These are phyloP conservation scores for Peribolospora kevripleyi DNA, from an alignment of 768 basidiomycete species.

Conservation along the genomic window DNA sequence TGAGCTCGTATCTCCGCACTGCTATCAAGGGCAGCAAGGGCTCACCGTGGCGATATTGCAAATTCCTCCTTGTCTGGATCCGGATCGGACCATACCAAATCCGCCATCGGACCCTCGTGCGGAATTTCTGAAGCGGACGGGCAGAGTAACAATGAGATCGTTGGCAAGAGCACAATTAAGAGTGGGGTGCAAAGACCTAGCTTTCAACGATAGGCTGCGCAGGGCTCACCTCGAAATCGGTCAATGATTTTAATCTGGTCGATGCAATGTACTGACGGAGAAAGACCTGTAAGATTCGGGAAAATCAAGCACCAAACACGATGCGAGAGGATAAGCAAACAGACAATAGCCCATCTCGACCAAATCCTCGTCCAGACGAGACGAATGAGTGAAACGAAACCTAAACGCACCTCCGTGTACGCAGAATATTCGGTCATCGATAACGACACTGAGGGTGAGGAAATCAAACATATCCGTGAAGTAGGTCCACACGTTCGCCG, in stretches of 20 bases:
- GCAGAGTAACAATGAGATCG: constrained; percentile 4
- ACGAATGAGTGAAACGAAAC: not conserved
- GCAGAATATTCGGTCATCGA: constrained; percentile 97
- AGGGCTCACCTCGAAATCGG: constrained; percentile 60
- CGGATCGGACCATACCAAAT: constrained; percentile 98
- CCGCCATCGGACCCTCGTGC: constrained; percentile 98
- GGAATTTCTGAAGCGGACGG: constrained; percentile 52
- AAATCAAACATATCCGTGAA: constrained; percentile 99
- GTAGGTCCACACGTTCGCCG: constrained; percentile 91
- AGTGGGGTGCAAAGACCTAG: too few relatives aligned
- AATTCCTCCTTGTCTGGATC: constrained; percentile 99
- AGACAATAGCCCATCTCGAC: not conserved
- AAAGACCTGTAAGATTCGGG: constrained; percentile 38
- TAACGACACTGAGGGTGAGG: constrained; percentile 85
- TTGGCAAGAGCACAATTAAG: not conserved
- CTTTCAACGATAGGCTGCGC: not conserved
- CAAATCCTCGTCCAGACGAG: not conserved
- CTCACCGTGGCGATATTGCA: constrained; percentile 86
- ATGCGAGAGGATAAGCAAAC: not conserved
- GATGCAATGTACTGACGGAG: constrained; percentile 93
- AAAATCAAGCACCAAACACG: not conserved
- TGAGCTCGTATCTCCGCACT: too few relatives aligned
- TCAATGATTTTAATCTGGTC: constrained; percentile 99
- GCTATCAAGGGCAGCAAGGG: constrained; percentile 1
- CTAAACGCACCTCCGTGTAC: constrained; percentile 65